Evolutionary conservation across 345 rosid species (phyloP).

Genomic region (Bruguiera sexangula): DNA sequence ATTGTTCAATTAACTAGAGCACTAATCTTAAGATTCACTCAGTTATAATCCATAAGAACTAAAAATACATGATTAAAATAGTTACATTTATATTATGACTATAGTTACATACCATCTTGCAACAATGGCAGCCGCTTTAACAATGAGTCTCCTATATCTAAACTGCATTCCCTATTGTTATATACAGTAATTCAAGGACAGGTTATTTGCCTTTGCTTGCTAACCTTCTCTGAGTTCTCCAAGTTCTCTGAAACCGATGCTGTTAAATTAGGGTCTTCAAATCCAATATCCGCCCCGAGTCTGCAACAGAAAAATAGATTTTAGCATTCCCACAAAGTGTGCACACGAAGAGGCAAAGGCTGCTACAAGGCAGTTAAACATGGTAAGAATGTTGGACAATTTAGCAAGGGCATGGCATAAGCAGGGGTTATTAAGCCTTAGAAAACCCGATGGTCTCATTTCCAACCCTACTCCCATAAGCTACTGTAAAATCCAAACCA

Average conservation of each 20-base stretch:
- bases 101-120: neutral
- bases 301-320: constrained; percentile 32
- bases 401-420: neutral
- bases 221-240: constrained; percentile 71
- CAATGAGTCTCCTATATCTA: neutral
- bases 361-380: neutral
- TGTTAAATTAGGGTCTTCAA: constrained; percentile 82
- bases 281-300: constrained; percentile 68
- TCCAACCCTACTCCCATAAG: neutral
- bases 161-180: constrained; percentile 15
- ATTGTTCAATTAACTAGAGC: no score
- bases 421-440: neutral
- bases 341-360: neutral
- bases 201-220: constrained; percentile 51
- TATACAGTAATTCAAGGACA: constrained; percentile 52
- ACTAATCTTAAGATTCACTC: neutral
- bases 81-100: constrained; percentile 22
- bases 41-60: neutral
- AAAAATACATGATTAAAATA: constrained; percentile 1
- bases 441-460: neutral
- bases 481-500: no score
- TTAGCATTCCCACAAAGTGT: neutral
- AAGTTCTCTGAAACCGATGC: constrained; percentile 67
- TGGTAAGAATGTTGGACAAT: neutral
- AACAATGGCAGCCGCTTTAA: constrained; percentile 1